Evolutionary conservation across 2,329 filamentous ascomycete species (phyloP), one percentile per base, ranked within the genome.

Genomic region (Arachnomyces sp.): DNA sequence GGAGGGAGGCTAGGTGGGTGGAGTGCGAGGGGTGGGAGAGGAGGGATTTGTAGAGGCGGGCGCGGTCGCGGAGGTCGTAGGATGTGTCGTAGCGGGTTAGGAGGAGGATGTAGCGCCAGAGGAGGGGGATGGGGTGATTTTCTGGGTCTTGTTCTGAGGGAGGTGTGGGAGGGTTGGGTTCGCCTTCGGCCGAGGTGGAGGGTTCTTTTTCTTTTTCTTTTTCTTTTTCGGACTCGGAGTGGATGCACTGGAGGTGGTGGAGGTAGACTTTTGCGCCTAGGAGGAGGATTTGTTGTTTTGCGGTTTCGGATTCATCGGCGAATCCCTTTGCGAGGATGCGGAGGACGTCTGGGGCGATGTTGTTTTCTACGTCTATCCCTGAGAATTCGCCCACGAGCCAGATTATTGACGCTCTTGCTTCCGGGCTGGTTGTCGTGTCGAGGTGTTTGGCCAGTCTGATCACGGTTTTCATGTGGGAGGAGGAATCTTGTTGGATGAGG

Each of bases 381-480:
- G 90, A 80, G 53, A 93, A 96, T 62, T 98, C 92, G 34, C 92
- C 92, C 0, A 96, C 89, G 1, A 98, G 77, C 92, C 92, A 98
- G 52, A 98, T 84, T 47, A 98, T 95, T 36, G 86, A 95, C 3
- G 92, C 92, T 49, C 92, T 77, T 3, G 92, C 92, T 45, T 88
- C 83, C 1, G 92, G 81, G 45, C 92, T 89, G 0, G 84, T 86
- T 2, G 88, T 86, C 3, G 83, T 84, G 55, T 95, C 92, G 2
- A 98, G 76, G 46, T 95, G 89, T 63, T 88, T 92, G 4, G 92
- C 92, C 36, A 98, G 68, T 34, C 87, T 78, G 28, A 96, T 78
- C 1, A 96, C 88, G 0, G 92, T 98, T 31, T 82, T 83, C 8
- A 79, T 75, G 57, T 98, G 92, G 3, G 80, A 79, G 18, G 77